Conservation (phyloP, 192 early-diverging fungal genomes). For the Backusella circina region DNA sequence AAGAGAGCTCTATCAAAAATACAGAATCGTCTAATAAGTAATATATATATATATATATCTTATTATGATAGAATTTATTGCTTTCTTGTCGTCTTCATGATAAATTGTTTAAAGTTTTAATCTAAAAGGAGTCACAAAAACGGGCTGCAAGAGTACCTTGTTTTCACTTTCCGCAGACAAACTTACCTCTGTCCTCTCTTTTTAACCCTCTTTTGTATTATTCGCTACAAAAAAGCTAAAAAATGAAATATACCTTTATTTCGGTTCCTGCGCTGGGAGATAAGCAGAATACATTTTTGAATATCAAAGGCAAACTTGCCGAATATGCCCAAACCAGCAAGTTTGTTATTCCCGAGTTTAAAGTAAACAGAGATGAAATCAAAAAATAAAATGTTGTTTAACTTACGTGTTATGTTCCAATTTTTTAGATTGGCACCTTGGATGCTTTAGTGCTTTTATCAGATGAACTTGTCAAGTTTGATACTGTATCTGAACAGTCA, state of each 20-base stretch:
- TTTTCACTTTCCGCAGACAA: background rate
- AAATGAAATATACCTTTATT: conserved; percentile 63
- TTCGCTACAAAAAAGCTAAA: background rate
- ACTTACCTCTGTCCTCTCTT: background rate
- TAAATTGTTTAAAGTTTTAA: background rate
- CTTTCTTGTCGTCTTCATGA: background rate
- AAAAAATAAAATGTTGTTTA: background rate
- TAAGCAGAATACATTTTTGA: conserved; percentile 56
- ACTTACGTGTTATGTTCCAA: background rate
- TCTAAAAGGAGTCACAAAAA: background rate
- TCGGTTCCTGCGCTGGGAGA: conserved; percentile 90
- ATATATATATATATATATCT: background rate
- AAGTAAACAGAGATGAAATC: conserved; percentile 48
- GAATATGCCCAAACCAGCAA: conserved; percentile 80
- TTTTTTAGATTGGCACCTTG: conserved; percentile 91
- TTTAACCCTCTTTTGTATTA: background rate
- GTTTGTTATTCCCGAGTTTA: conserved; percentile 89
- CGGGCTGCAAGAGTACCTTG: background rate
- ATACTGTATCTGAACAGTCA: conserved; percentile 71
- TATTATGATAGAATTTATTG: background rate
- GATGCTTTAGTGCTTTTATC: conserved; percentile 91
- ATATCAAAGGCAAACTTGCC: conserved; percentile 71
- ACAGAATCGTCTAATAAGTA: background rate
- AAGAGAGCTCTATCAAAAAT: background rate
- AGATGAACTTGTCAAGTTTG: conserved; percentile 90